A percentile compares a stretch with the other conserved stretches of the same genome.
Conservation (phyloP, 768 basidiomycete genomes). For the Dendrothele bispora region DNA sequence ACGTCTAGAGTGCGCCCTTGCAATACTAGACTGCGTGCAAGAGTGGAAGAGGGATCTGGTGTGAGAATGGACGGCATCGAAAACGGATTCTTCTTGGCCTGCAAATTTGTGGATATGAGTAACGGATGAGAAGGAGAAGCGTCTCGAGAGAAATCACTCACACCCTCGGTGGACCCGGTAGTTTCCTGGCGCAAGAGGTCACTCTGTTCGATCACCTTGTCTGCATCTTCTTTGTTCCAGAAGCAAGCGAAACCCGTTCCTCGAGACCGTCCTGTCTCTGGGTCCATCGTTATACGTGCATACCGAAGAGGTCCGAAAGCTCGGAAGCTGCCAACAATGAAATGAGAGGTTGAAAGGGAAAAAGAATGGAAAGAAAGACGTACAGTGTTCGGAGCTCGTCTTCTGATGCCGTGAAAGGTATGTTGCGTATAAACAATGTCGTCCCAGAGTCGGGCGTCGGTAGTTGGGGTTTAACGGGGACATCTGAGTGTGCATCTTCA, state of each 20-base stretch:
- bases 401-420: conserved; percentile 90
- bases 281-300: conserved; percentile 87
- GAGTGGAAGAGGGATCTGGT: conserved; percentile 85
- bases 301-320: conserved; percentile 91
- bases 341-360: conserved; percentile 4
- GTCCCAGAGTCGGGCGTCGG: conserved; percentile 86
- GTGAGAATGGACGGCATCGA: conserved; percentile 86
- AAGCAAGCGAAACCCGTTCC: conserved; percentile 98
- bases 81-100: conserved; percentile 84
- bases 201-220: conserved; percentile 81
- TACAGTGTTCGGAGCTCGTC: conserved; percentile 87
- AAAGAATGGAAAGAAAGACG: conserved; percentile 23
- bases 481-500: conserved; percentile 36
- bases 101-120: background rate
- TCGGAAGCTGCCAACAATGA: conserved; percentile 68
- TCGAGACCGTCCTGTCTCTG: conserved; percentile 78
- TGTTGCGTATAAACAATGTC: conserved; percentile 91
- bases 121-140: background rate
- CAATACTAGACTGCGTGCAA: conserved; percentile 81
- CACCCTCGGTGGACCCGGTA: conserved; percentile 38
- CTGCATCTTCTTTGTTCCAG: conserved; percentile 91
- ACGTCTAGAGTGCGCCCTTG: conserved; percentile 94
- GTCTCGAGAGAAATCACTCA: conserved; percentile 16
- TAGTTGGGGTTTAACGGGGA: conserved; percentile 61
- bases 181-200: conserved; percentile 69